These are phyloP conservation scores for Backusella morwellensis DNA, from an alignment of 192 early-diverging fungal species.

Conservation along the genomic window DNA sequence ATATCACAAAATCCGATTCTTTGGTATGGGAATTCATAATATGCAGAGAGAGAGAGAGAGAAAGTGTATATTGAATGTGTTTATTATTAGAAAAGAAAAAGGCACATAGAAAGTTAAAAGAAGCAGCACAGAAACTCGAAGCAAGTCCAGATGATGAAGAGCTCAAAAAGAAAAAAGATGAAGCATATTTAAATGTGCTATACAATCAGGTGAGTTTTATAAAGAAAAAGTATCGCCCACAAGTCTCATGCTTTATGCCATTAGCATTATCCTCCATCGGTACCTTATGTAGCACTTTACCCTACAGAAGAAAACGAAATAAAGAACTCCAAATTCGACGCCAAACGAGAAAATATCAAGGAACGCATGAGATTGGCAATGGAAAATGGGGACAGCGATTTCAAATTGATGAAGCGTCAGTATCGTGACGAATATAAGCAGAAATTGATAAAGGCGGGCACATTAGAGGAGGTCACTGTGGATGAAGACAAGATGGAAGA, in stretches of 20 bases:
- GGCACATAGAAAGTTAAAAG: not conserved
- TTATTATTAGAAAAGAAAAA: constrained; percentile 12
- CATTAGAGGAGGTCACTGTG: not conserved
- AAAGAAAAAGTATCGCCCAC: no score
- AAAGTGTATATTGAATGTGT: not conserved
- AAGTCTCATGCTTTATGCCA: not conserved
- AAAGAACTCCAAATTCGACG: not conserved
- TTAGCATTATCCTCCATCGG: constrained; percentile 3
- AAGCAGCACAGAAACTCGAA: not conserved
- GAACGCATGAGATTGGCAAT: not conserved
- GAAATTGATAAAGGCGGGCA: not conserved
- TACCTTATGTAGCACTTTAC: constrained; percentile 9
- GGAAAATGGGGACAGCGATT: not conserved
- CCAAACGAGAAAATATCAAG: not conserved
- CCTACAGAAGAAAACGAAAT: not conserved
- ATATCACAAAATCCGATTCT: constrained; percentile 1
- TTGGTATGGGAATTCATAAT: not conserved
- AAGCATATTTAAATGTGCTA: not conserved
- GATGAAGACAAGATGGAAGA: not conserved
- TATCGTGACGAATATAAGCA: constrained; percentile 12
- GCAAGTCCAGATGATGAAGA: not conserved
- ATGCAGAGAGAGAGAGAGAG: not conserved
- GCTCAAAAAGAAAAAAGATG: not conserved
- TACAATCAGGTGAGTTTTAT: not conserved
- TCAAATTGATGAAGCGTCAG: not conserved